Percentiles rank a stretch among this genome's conserved stretches.
Conservation (phyloP, 352 stramenopile genomes). For the Phytophthora sojae region DNA sequence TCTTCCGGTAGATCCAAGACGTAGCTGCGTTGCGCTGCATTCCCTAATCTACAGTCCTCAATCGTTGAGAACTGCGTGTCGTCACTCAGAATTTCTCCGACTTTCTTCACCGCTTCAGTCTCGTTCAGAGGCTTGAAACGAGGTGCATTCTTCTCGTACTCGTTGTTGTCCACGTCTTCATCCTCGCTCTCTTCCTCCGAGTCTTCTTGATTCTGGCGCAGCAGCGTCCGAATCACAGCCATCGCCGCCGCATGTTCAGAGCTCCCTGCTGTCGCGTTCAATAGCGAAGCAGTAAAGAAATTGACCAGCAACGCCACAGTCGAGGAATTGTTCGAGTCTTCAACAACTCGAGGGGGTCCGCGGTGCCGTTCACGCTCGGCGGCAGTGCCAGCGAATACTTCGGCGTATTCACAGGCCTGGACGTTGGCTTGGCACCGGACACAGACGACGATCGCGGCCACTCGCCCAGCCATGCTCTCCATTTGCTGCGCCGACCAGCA, state of each 20-base stretch:
- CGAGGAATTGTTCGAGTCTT: constrained; percentile 2
- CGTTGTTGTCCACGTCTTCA: neutral
- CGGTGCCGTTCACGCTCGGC: constrained; percentile 25
- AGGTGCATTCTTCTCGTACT: neutral
- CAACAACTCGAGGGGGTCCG: constrained; percentile 27
- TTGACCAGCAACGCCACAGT: constrained; percentile 14
- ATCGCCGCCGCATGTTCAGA: constrained; percentile 11
- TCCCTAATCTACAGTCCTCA: constrained; percentile 30
- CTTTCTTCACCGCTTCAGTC: constrained; percentile 1
- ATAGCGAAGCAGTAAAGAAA: constrained; percentile 15
- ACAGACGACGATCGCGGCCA: constrained; percentile 54
- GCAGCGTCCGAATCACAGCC: constrained; percentile 12
- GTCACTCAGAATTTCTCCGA: constrained; percentile 25
- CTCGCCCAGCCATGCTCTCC: constrained; percentile 32
- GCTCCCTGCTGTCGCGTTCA: constrained; percentile 10
- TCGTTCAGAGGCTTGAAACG: constrained; percentile 9
- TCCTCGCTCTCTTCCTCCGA: neutral
- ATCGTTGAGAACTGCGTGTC: constrained; percentile 14
- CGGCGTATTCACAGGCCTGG: constrained; percentile 53
- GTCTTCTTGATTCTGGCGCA: constrained; percentile 12
- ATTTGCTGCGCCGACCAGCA: constrained; percentile 44
- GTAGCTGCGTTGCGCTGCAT: constrained; percentile 26
- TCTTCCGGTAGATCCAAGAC: constrained; percentile 28
- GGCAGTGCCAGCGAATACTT: constrained; percentile 32
- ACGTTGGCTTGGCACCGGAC: constrained; percentile 51